Percentiles rank a stretch among this genome's conserved stretches.
Evolutionary conservation across 2,329 filamentous ascomycete species (phyloP).

Genomic region (Rhinocladiella mackenziei): DNA sequence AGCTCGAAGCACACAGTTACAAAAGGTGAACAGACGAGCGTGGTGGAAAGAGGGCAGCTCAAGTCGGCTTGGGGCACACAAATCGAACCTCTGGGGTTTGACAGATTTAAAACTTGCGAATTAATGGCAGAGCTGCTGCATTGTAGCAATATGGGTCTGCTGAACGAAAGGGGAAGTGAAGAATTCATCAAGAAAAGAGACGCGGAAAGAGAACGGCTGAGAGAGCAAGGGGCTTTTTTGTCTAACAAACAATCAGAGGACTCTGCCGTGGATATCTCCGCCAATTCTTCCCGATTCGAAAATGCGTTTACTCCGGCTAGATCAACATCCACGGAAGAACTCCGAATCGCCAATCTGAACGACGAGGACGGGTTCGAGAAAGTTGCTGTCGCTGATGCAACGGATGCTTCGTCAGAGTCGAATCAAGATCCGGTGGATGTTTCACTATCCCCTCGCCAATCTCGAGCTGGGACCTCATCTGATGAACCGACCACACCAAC

Average conservation of each 20-base stretch:
- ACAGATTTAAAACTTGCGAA: constrained; percentile 98
- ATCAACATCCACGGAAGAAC: constrained; percentile 57
- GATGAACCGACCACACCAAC: constrained; percentile 40
- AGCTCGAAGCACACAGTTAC: constrained; percentile 61
- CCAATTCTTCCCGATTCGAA: constrained; percentile 44
- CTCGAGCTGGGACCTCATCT: constrained; percentile 4
- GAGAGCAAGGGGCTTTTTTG: constrained; percentile 68
- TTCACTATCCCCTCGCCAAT: constrained; percentile 57
- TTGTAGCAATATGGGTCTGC: constrained; percentile 95
- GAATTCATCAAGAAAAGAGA: constrained; percentile 78
- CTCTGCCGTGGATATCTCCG: constrained; percentile 55
- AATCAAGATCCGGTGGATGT: constrained; percentile 69
- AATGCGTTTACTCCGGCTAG: constrained; percentile 38
- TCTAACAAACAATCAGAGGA: constrained; percentile 42
- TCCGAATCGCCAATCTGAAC: constrained; percentile 72
- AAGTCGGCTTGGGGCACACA: constrained; percentile 84
- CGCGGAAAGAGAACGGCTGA: constrained; percentile 72
- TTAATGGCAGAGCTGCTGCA: constrained; percentile 96
- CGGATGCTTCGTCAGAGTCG: constrained; percentile 59
- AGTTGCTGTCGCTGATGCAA: constrained; percentile 69
- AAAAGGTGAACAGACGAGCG: constrained; percentile 54
- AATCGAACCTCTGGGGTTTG: constrained; percentile 92
- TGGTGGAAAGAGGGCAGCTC: constrained; percentile 68
- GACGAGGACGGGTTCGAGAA: constrained; percentile 95
- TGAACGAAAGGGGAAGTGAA: constrained; percentile 89